Evolutionary conservation across 192 early-diverging fungal species (phyloP).

Genomic region (Rhizophagus clarus): DNA sequence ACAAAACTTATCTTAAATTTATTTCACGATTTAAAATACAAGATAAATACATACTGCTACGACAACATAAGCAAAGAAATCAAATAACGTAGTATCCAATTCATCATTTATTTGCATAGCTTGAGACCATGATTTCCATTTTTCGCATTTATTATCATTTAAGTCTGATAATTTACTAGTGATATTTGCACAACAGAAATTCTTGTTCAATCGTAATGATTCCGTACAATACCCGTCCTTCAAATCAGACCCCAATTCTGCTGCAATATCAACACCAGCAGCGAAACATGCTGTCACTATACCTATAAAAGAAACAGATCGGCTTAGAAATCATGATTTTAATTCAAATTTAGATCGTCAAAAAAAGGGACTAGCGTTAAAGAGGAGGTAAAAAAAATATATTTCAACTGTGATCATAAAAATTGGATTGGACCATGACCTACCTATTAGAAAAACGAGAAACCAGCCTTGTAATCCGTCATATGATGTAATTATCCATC

Average conservation of each 20-base stretch:
- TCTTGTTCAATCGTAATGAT: slow-evolving; percentile 84
- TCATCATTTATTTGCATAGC: background rate
- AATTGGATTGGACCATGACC: slow-evolving; percentile 38
- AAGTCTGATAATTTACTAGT: background rate
- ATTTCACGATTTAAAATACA: too few species aligned
- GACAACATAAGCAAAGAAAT: slow-evolving; percentile 10
- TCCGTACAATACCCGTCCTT: slow-evolving; percentile 79
- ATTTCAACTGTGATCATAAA: too few species aligned
- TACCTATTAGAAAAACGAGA: slow-evolving; percentile 76
- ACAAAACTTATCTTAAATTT: slow-evolving; percentile 14
- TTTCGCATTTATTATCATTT: background rate
- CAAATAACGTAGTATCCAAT: background rate
- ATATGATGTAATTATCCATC: slow-evolving; percentile 52
- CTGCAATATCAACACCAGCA: slow-evolving; percentile 82
- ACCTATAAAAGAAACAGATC: slow-evolving; percentile 32
- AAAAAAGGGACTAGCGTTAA: too few species aligned
- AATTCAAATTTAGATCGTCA: too few species aligned
- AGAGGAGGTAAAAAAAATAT: too few species aligned
- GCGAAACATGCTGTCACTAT: slow-evolving; percentile 78
- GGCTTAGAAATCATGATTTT: background rate
- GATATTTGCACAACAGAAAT: slow-evolving; percentile 84
- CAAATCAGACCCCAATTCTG: slow-evolving; percentile 89
- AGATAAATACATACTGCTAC: background rate
- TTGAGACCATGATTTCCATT: slow-evolving; percentile 2
- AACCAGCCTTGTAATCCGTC: slow-evolving; percentile 84